phyloP scores from a whole-genome alignment of 192 early-diverging fungal genomes.

The Backusella macrospora region DNA sequence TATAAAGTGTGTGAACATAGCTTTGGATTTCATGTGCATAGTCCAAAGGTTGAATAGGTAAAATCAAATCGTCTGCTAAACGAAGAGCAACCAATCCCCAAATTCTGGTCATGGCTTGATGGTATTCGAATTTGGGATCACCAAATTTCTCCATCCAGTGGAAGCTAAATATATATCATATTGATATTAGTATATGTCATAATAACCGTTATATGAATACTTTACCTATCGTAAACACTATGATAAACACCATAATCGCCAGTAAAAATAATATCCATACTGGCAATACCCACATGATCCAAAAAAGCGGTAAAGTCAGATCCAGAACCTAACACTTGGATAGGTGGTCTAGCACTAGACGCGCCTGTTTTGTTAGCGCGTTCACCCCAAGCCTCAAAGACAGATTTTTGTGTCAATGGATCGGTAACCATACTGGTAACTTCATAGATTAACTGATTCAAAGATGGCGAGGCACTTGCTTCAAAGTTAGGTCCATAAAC shows the following conservation, averaged over 20 bases:
- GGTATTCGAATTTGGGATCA: conserved; percentile 58
- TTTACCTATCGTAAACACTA: conserved; percentile 61
- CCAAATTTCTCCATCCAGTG: conserved; percentile 61
- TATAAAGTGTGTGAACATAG: conserved; percentile 43
- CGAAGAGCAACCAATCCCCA: conserved; percentile 51
- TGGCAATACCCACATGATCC: conserved; percentile 62
- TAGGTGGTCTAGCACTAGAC: conserved; percentile 21
- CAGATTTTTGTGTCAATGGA: conserved; percentile 45
- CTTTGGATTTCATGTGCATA: conserved; percentile 52
- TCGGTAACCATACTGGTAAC: conserved; percentile 52
- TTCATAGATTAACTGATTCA: conserved; percentile 51
- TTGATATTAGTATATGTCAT: conserved; percentile 26
- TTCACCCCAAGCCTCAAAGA: conserved; percentile 55
- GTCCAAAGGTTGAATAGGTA: conserved; percentile 43
- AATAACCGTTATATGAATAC: neutral
- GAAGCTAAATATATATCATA: conserved; percentile 26
- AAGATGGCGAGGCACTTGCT: conserved; percentile 52
- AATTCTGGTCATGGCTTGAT: conserved; percentile 50
- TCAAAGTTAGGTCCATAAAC: conserved; percentile 53
- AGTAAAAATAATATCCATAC: conserved; percentile 55
- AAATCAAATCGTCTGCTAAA: conserved; percentile 50
- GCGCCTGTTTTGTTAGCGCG: conserved; percentile 5
- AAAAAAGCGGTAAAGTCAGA: conserved; percentile 65
- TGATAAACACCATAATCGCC: conserved; percentile 60
- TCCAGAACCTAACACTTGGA: conserved; percentile 47